Conservation (phyloP, 1,139 yeast species). For the Pichia norvegensis region DNA sequence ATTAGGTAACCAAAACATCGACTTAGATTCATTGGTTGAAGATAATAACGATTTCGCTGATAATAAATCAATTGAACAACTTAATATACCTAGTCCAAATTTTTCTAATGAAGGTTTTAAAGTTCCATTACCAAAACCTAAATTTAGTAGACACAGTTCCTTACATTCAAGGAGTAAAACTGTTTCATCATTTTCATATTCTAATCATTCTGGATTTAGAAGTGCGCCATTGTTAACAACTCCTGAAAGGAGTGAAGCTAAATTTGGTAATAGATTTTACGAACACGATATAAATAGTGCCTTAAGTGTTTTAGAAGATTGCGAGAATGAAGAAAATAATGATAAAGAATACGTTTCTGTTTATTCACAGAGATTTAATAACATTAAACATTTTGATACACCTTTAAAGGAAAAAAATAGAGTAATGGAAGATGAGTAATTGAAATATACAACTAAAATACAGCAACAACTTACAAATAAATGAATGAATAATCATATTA, state of each 20-base stretch:
- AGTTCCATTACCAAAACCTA: slow-evolving; percentile 13
- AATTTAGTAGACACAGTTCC: slow-evolving; percentile 17
- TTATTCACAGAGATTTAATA: slow-evolving; percentile 14
- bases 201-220: slow-evolving; percentile 5
- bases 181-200: slow-evolving; percentile 17
- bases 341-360: slow-evolving; percentile 6
- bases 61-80: not conserved
- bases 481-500: not conserved
- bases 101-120: slow-evolving; percentile 8
- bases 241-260: slow-evolving; percentile 11
- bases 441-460: not conserved
- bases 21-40: slow-evolving; percentile 21
- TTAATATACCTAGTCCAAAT: not conserved
- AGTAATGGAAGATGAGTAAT: not conserved
- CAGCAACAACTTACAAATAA: not conserved
- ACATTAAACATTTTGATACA: slow-evolving; percentile 23
- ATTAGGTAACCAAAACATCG: slow-evolving; percentile 16
- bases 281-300: slow-evolving; percentile 5
- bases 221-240: slow-evolving; percentile 12
- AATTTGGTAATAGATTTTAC: slow-evolving; percentile 4
- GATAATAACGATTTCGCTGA: not conserved
- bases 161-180: slow-evolving; percentile 25
- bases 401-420: slow-evolving; percentile 18
- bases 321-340: slow-evolving; percentile 3
- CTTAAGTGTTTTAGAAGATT: slow-evolving; percentile 4